These are phyloP conservation scores for Cryptococcus neoformans DNA, from an alignment of 1,284 basidiomycete species.

Conservation along the genomic window DNA sequence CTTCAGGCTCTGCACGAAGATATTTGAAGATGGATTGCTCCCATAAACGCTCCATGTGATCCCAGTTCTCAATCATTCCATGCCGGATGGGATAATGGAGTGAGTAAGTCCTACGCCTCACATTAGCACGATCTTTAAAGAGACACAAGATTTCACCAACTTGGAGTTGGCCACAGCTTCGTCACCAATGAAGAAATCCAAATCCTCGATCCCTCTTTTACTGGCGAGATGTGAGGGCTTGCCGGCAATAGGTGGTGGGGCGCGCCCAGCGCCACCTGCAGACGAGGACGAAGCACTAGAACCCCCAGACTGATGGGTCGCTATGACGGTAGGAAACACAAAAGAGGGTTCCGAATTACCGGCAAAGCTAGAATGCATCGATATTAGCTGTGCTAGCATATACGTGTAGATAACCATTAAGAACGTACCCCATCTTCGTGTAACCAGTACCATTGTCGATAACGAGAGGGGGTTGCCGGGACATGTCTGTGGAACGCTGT, in stretches of 20 bases:
- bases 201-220: conserved; percentile 97
- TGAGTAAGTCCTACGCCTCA: conserved; percentile 67
- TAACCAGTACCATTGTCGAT: conserved; percentile 98
- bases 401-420: neutral
- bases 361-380: conserved; percentile 68
- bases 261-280: conserved; percentile 26
- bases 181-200: conserved; percentile 99
- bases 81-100: conserved; percentile 97
- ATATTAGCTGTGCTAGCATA: conserved; percentile 4
- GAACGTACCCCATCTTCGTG: conserved; percentile 89
- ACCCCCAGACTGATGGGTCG: conserved; percentile 60
- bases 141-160: conserved; percentile 26
- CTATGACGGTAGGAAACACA: conserved; percentile 95
- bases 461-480: conserved; percentile 80
- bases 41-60: conserved; percentile 99
- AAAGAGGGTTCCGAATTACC: conserved; percentile 99
- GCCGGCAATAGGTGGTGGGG: conserved; percentile 55
- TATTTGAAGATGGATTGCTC: conserved; percentile 99
- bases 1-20: conserved; percentile 95
- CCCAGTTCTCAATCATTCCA: conserved; percentile 99
- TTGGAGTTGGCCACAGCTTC: conserved; percentile 95
- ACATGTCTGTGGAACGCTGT: conserved; percentile 55
- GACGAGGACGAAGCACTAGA: conserved; percentile 56
- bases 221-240: conserved; percentile 92
- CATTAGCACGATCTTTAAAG: neutral